Conservation (phyloP, 1,284 basidiomycete genomes). For the Heterobasidion occidentale region DNA sequence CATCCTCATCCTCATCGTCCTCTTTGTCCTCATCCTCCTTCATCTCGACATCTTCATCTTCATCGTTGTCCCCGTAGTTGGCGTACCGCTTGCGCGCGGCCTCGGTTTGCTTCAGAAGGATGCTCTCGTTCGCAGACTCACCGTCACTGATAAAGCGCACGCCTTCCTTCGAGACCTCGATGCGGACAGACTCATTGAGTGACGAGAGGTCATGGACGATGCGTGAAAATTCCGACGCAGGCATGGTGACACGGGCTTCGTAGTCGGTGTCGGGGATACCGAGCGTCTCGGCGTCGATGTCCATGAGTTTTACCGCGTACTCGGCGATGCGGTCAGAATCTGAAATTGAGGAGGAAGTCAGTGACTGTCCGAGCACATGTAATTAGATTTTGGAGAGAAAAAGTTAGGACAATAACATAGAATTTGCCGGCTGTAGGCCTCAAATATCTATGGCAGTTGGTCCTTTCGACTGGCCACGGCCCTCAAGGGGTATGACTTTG, state of each 20-base stretch:
- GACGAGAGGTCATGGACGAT: conserved; percentile 93
- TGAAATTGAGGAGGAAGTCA: conserved; percentile 21
- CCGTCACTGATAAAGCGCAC: conserved; percentile 93
- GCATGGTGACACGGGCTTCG: conserved; percentile 89
- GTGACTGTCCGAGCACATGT: not conserved
- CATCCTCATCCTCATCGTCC: conserved; percentile 30
- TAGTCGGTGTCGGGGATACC: conserved; percentile 99
- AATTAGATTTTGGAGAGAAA: too few species aligned
- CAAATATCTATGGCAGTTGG: too few species aligned
- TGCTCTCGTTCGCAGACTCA: conserved; percentile 88
- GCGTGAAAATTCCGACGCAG: conserved; percentile 81
- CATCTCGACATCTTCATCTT: conserved; percentile 26
- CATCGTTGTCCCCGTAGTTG: conserved; percentile 39
- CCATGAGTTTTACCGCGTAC: conserved; percentile 99
- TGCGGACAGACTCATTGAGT: conserved; percentile 91
- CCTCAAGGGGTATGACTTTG: too few species aligned
- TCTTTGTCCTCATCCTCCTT: conserved; percentile 28
- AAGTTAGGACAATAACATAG: not conserved
- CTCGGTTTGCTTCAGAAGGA: conserved; percentile 74
- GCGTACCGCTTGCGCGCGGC: conserved; percentile 34
- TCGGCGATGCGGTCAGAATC: conserved; percentile 93
- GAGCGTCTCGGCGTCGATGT: conserved; percentile 94
- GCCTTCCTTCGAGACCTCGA: conserved; percentile 95
- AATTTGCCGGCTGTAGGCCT: not conserved
- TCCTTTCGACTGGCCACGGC: too few species aligned